Evolutionary conservation across 139 green algal genomes (phyloP).

Genomic region (Spirogloea muscicola): DNA sequence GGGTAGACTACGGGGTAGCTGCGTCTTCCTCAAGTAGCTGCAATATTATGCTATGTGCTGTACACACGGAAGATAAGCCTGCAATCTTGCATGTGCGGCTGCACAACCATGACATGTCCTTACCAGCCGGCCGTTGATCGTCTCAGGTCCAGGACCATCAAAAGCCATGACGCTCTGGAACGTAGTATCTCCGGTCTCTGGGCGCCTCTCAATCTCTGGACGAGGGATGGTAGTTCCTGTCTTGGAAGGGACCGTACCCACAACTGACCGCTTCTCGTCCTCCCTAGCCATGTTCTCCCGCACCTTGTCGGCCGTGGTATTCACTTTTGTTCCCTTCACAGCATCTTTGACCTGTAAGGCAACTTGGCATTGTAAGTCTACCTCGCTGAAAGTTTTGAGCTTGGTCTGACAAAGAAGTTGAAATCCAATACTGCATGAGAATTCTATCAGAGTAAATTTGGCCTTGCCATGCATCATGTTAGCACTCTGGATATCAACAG

Average conservation of each 20-base stretch:
- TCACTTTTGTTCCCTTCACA: not conserved
- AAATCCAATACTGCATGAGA: too few relatives aligned
- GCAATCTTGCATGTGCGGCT: too few relatives aligned
- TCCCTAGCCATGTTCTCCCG: constrained; percentile 38
- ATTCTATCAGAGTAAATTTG: too few relatives aligned
- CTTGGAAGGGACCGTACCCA: not conserved
- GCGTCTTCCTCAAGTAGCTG: too few relatives aligned
- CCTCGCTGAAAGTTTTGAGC: too few relatives aligned
- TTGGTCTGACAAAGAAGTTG: too few relatives aligned
- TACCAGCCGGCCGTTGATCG: constrained; percentile 52
- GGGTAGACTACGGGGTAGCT: too few relatives aligned
- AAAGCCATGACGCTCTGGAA: constrained; percentile 51
- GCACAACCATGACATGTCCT: not conserved
- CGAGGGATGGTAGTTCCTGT: not conserved
- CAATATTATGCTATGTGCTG: too few relatives aligned
- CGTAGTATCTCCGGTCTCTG: constrained; percentile 1
- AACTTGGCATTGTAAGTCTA: too few relatives aligned
- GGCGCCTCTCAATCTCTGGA: constrained; percentile 6
- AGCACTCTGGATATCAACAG: too few relatives aligned
- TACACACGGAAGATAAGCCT: too few relatives aligned
- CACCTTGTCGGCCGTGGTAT: constrained; percentile 10
- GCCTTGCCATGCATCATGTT: too few relatives aligned
- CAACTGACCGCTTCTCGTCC: constrained; percentile 16
- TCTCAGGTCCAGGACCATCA: constrained; percentile 48
- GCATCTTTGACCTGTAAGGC: not conserved